Evolutionary conservation across 768 basidiomycete species (phyloP), one percentile per base, ranked within the genome.

Genomic region (Suillus weaverae): DNA sequence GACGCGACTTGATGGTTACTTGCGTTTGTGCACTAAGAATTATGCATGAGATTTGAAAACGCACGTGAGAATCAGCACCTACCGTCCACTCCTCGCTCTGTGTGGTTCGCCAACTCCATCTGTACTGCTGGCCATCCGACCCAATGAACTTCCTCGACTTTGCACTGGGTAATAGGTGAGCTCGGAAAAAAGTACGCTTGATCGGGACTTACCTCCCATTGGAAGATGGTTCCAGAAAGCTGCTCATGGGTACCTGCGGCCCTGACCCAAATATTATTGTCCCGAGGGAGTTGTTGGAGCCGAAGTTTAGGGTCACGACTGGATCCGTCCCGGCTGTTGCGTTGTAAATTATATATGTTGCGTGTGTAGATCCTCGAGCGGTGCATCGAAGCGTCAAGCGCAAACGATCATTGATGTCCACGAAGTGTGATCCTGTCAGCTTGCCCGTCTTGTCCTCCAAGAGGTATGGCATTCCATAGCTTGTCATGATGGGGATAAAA

Each of bases 21-120:
- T 26, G 74, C 66, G 66, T 87, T 85, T 4, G 83, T 82, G 71
- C 88, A 90, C 88, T 90, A 68, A 18, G 18, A 30, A 56, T 36
- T 61, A 41, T 41, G 39, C 39, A 20, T 59, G 20, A 59, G 26
- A 20, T 32, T 41, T 30, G 26, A 59, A 41, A 57, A 59, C 10
- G 18, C 57, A 13, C 6, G 39, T 39, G 26, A 22, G 44, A 44
- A 2, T 11, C 46, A 32, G 20, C 4, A 79, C 86, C 70, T 68
- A 89, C 89, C 30, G 84, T 84, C 88, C 89, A 91, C 68, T 90
- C 89, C 62, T 86, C 82, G 61, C 84, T 82, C 14, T 74, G 74
- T 32, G 77, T 77, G 26, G 78, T 70, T 20, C 81, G 77, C 75
- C 82, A 82, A 32, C 79, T 81, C 89, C 89, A 91, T 60, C 77